These are phyloP conservation scores for Paspalum notatum DNA, from an alignment of 176 grass and related monocot genomes.

Conservation along the genomic window DNA sequence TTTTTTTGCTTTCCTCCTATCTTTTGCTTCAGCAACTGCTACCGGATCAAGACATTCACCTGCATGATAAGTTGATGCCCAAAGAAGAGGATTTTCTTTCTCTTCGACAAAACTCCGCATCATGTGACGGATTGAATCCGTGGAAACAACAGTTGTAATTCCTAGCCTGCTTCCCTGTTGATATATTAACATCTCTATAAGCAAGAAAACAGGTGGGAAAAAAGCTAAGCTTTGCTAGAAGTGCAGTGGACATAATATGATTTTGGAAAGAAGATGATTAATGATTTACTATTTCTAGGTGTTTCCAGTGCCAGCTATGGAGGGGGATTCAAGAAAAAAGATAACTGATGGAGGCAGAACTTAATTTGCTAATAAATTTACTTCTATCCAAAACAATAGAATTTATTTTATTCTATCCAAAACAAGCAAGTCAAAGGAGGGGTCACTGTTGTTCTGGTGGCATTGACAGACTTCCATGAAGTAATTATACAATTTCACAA, in stretches of 20 bases:
- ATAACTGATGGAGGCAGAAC: not conserved
- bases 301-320: not conserved
- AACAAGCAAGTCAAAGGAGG: not conserved
- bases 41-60: slow-evolving; percentile 87
- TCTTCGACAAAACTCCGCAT: slow-evolving; percentile 94
- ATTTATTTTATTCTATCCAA: not conserved
- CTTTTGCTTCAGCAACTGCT: slow-evolving; percentile 82
- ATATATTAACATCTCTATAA: slow-evolving; percentile 29
- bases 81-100: slow-evolving; percentile 91
- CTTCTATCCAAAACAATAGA: not conserved
- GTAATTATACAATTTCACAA: not conserved
- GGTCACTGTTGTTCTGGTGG: not conserved
- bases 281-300: not conserved
- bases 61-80: slow-evolving; percentile 96
- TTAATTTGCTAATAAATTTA: not conserved
- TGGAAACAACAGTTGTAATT: slow-evolving; percentile 88
- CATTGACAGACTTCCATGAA: not conserved
- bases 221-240: not conserved
- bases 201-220: not conserved
- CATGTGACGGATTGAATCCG: slow-evolving; percentile 96
- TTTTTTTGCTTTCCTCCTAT: slow-evolving; percentile 77
- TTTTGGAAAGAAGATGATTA: not conserved
- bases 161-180: slow-evolving; percentile 87
- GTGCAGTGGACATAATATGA: not conserved
- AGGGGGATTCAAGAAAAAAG: not conserved